A percentile compares a stretch with the other conserved stretches of the same genome.
These are phyloP conservation scores for Aspergillus sp. DNA, from an alignment of 2,329 filamentous ascomycete genomes.

Conservation along the genomic window DNA sequence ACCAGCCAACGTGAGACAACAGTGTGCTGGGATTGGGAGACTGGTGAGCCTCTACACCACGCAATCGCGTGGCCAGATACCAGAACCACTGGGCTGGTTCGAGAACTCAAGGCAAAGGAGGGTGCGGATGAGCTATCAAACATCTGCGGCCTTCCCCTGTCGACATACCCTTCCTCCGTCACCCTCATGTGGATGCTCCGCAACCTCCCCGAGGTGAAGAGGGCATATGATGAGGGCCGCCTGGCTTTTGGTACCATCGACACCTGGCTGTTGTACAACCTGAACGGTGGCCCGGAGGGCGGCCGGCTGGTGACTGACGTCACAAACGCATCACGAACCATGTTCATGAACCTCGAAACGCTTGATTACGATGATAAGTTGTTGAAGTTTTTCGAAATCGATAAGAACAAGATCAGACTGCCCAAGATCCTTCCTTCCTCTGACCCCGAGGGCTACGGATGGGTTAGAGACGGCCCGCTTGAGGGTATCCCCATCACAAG, in stretches of 20 bases:
- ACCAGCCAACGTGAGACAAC: conserved; percentile 91
- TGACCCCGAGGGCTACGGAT: conserved; percentile 70
- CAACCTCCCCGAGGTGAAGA: conserved; percentile 67
- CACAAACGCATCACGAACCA: conserved; percentile 85
- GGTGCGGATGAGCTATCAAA: conserved; percentile 69
- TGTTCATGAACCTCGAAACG: conserved; percentile 89
- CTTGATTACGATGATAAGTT: conserved; percentile 77
- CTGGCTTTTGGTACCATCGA: conserved; percentile 87
- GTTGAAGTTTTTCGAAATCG: conserved; percentile 76
- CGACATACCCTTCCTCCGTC: conserved; percentile 83
- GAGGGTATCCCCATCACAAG: conserved; percentile 75
- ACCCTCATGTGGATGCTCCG: conserved; percentile 82
- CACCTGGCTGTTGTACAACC: conserved; percentile 81
- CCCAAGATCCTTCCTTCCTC: conserved; percentile 85
- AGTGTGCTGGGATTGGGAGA: conserved; percentile 78
- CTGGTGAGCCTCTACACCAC: conserved; percentile 77
- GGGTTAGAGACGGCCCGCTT: conserved; percentile 64
- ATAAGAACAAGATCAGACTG: conserved; percentile 69
- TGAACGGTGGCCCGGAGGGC: conserved; percentile 69
- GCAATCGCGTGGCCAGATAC: conserved; percentile 92
- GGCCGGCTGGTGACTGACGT: conserved; percentile 79
- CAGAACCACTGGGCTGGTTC: conserved; percentile 72
- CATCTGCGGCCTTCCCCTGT: conserved; percentile 78
- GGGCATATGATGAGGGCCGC: conserved; percentile 73
- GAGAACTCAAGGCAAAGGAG: conserved; percentile 69